Base-by-base conservation (phyloP, 75 land plant genomes). In the Larix kaempferi region DNA sequence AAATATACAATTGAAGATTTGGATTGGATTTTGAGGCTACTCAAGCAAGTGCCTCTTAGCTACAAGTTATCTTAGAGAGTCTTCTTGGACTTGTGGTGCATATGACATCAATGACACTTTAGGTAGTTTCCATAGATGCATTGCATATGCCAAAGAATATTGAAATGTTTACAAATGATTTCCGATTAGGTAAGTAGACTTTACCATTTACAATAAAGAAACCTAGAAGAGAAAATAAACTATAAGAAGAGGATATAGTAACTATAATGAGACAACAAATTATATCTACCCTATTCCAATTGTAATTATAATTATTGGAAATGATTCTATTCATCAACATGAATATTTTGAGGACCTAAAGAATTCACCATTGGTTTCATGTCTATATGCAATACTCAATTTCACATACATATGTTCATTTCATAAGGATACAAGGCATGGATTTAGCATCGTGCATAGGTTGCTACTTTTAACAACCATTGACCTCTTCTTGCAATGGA, bases 121-220 rank as follows among this genome's bases (percentile, higher is more conserved):
- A 98, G 92, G 99, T 97, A 59, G 99, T 97, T 67, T 91, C 99
- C 74, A 87, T 95, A 76, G 89, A 92, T 92, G 95, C 95, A 61
- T 90, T 91, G 85, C 78, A 82, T 86, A 78, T 96, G 79, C 86
- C 92, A 59, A 88, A 83, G 71, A 91, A 88, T 69, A 82, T 85
- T 80, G 88, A 90, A 77, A 90, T 85, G 58, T 54, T 85, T 26
- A 57, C 76, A 65, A 89, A 87, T 63, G 90, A 89, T 74, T 16
- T 66, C 16, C 81, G 77, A 80, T 27, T 26, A 26, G 74, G 80
- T 56, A 56, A 73, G 4, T 56, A 77, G n/a, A 88, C 84, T 22
- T 49, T 64, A 49, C 26, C 81, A 6, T 64, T 6, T 77, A 84
- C 87, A 65, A 78, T 77, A 35, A 83, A 80, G 64, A 57, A 29